A percentile compares a stretch with the other conserved stretches of the same genome.
These are phyloP conservation scores for Lactarius vividus DNA, from an alignment of 768 basidiomycete species.

Conservation along the genomic window DNA sequence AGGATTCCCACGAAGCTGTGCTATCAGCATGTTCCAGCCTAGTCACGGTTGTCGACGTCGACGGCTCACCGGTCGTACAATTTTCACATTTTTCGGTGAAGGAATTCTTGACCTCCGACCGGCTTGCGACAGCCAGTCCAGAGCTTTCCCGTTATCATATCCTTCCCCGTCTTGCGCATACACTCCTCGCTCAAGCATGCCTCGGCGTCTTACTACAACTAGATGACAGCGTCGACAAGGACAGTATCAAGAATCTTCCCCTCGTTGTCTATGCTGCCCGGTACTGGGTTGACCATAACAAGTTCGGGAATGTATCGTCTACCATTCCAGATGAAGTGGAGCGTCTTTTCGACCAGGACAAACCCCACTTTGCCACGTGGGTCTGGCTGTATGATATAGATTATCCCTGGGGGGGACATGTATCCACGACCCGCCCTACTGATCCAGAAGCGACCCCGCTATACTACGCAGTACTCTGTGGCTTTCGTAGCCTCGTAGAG, in stretches of 20 bases:
- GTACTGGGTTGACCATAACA: not conserved
- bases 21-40: not conserved
- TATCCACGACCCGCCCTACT: not conserved
- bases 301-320: not conserved
- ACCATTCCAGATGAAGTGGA: not conserved
- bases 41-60: not conserved
- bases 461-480: conserved; percentile 2
- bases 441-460: not conserved
- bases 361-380: not conserved
- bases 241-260: not conserved
- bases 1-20: not conserved
- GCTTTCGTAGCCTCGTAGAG: not conserved
- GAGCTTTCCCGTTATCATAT: not conserved
- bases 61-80: not conserved
- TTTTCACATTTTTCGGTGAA: not conserved
- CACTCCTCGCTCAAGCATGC: not conserved
- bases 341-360: not conserved
- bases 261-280: not conserved
- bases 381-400: conserved; percentile 4
- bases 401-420: not conserved
- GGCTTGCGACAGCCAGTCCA: not conserved
- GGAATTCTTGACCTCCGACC: not conserved
- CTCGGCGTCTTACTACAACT: not conserved
- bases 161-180: not conserved
- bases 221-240: not conserved